Evolutionary conservation across 495 filamentous ascomycete species (phyloP).

Genomic region (Talaromyces ruber): DNA sequence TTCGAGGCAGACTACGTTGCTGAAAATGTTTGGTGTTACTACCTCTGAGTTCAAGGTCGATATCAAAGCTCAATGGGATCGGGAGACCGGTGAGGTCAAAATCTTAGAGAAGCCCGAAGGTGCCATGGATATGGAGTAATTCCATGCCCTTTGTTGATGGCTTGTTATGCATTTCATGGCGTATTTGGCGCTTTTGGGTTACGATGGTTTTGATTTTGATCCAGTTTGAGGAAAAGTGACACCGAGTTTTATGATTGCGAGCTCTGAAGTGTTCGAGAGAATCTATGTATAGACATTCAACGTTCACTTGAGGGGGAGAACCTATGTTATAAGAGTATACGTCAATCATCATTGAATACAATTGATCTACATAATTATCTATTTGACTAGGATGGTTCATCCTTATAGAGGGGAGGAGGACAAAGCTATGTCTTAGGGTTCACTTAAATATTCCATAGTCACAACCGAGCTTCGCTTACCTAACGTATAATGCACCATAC

Average conservation of each 20-base stretch:
- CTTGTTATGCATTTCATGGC: not conserved
- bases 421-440: not conserved
- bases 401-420: not conserved
- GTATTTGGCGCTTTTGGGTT: not conserved
- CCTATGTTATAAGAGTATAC: not conserved
- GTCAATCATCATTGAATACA: not conserved
- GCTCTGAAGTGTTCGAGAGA: not conserved
- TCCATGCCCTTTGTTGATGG: conserved; percentile 13
- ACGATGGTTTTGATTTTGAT: not conserved
- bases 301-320: not conserved
- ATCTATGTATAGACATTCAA: not conserved
- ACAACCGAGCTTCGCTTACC: not conserved
- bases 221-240: not conserved
- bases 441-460: not conserved
- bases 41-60: conserved; percentile 81
- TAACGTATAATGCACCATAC: conserved; percentile 7
- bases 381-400: not conserved
- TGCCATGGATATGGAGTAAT: conserved; percentile 34
- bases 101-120: conserved; percentile 27
- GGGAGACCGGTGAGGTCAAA: conserved; percentile 31
- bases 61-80: conserved; percentile 54
- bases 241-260: not conserved
- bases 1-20: conserved; percentile 76
- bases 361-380: not conserved
- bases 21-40: conserved; percentile 89